Base-by-base conservation (phyloP, 208 protist species). In the Histomonas meleagridis region DNA sequence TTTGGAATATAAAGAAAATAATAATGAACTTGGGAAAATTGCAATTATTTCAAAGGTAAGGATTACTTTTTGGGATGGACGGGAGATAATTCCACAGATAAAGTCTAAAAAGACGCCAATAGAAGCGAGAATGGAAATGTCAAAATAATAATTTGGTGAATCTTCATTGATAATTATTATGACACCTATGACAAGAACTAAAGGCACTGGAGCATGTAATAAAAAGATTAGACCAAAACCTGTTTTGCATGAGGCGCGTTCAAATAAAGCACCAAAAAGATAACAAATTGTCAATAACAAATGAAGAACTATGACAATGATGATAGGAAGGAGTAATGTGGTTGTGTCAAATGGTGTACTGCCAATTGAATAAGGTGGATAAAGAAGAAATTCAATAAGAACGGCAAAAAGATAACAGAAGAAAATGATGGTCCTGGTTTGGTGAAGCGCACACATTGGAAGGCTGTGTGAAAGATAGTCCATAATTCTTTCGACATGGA, bases 281-380 rank as follows among this genome's bases (percentile, higher is more conserved):
- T 86, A 86, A 51, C 23, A 86, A 38, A 86, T 55, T 16, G 76
- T n/a, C 5, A 86, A 55, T 55, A 86, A 46, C 7, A 86, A 26
- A 49, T 86, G 76, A 4, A 86, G 26, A 2, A 9, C 16, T 38
- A 86, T 40, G 28, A 86, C 76, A 55, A 86, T 86, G 38, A 86
- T 86, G 1, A 86, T 51, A 3, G 76, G 76, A 26, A 48, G 23
- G 40, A 51, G 55, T 10, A 86, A n/a, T 18, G 76, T 46, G 26
- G 23, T 46, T 32, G 21, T 28, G 23, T 4, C 32, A 16, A 86
- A 86, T 32, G 76, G 76, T 26, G 76, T 53, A 55, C 55, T 86
- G 51, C 76, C 76, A 38, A 51, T 40, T 86, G 76, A 51, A 86
- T 86, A 86, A 35, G 76, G 76, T 28, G 76, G 76, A 28, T 86